Evolutionary conservation across 2,329 filamentous ascomycete genomes (phyloP), one percentile per base, ranked within the genome.

Genomic region (Aspergillus fumigatiaffinis): DNA sequence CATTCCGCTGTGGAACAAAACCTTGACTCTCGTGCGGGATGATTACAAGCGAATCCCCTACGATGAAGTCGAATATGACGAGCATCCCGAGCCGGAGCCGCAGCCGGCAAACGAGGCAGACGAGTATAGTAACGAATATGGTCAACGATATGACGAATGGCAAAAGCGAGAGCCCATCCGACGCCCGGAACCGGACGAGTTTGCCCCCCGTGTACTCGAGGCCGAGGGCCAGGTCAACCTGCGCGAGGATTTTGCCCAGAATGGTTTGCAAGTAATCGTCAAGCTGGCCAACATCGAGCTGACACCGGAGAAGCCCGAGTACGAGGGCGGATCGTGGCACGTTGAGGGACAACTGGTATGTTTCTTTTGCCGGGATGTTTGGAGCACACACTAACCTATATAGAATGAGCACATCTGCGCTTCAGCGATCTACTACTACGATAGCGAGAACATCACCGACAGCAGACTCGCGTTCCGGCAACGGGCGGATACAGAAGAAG

Each of bases 391-490:
- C 42, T 26, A 1, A 42, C 32, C 1, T 7, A 0, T 14, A 17
- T 52, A 71, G 68, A 88, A 88, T 63, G 86, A 89, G 66, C 81
- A 80, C 57, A 89, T 89, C 32, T 80, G 79, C 57, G 84, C 84
- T 0, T 86, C 84, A 0, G 83, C 85, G 0, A 73, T 89, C 2
- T 89, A 86, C 73, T 89, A 88, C 70, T 85, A 85, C 62, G 83
- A 86, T 61, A 75, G 71, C 54, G 78, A 86, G 0, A 89, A 89
- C 67, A 81, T 88, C 55, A 84, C 83, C 0, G 73, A 81, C 1
- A 82, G 75, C 58, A 69, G 67, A 3, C 75, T 88, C 0, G 70
- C 71, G 0, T 86, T 88, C 62, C 79, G 77, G 3, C 80, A 80
- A 12, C 61, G 60, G 4, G 53, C 48, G 1, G 12, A 48, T 3